Conservation (phyloP, 352 stramenopile species). For the Phytophthora vignae region DNA sequence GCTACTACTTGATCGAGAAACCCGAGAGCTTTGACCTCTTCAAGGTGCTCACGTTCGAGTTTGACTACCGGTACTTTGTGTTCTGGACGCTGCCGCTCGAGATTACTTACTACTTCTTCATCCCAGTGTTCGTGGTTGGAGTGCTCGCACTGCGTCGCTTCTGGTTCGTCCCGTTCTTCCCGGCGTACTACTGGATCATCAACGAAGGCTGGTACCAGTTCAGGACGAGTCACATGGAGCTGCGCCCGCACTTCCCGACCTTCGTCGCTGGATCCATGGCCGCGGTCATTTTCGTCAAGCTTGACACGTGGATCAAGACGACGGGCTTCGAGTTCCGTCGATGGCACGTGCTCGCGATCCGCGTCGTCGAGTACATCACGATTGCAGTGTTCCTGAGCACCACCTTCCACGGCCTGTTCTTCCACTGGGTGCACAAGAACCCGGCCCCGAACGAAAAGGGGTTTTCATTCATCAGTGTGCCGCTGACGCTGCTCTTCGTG, state of each 20-base stretch:
- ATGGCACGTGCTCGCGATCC: conserved; percentile 25
- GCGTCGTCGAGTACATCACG: conserved; percentile 33
- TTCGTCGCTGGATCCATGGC: conserved; percentile 49
- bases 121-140: conserved; percentile 42
- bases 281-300: conserved; percentile 42
- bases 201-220: conserved; percentile 30
- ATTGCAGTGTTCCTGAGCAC: conserved; percentile 41
- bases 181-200: conserved; percentile 34
- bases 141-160: conserved; percentile 28
- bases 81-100: conserved; percentile 63
- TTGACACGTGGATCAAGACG: conserved; percentile 29
- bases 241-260: conserved; percentile 39
- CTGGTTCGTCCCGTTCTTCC: conserved; percentile 43
- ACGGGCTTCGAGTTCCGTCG: conserved; percentile 31
- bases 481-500: conserved; percentile 42
- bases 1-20: conserved; percentile 44
- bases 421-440: conserved; percentile 41
- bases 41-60: conserved; percentile 50
- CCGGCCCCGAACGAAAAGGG: conserved; percentile 26
- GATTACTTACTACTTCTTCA: conserved; percentile 57
- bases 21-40: conserved; percentile 39
- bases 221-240: conserved; percentile 34
- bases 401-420: conserved; percentile 41
- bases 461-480: conserved; percentile 40
- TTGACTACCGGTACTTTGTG: conserved; percentile 44